phyloP scores from a whole-genome alignment of 495 filamentous ascomycete genomes.

The Hamigera avellanea region DNA sequence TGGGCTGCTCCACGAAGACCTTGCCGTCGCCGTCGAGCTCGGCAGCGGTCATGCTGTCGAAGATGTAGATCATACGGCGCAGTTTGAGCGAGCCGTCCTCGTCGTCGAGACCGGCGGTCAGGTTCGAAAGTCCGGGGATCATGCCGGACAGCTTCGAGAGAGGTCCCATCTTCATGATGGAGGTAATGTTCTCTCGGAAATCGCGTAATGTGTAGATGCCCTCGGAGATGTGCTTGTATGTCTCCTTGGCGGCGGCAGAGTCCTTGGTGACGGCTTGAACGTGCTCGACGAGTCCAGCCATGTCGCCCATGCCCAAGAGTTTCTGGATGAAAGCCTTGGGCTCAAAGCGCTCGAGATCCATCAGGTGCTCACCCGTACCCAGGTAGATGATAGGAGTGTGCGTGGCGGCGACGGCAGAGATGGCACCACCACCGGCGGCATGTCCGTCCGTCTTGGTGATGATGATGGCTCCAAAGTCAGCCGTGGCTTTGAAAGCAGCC shows the following conservation, averaged over 20 bases:
- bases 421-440: conserved; percentile 89
- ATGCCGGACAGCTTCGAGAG: conserved; percentile 96
- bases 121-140: conserved; percentile 87
- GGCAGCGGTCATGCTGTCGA: conserved; percentile 92
- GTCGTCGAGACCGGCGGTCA: conserved; percentile 93
- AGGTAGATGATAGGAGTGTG: conserved; percentile 96
- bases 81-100: conserved; percentile 88
- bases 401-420: conserved; percentile 95
- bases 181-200: conserved; percentile 85
- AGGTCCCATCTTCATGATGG: conserved; percentile 99
- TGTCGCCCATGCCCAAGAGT: conserved; percentile 92
- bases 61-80: conserved; percentile 98
- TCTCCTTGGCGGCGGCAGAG: conserved; percentile 67
- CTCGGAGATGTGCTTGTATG: conserved; percentile 95
- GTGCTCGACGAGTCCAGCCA: conserved; percentile 90
- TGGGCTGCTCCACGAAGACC: conserved; percentile 83
- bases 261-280: conserved; percentile 95
- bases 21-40: conserved; percentile 94
- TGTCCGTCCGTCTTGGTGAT: conserved; percentile 98
- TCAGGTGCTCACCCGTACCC: conserved; percentile 92
- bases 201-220: conserved; percentile 94
- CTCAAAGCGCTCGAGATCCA: conserved; percentile 86
- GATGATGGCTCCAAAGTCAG: conserved; percentile 96
- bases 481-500: conserved; percentile 93
- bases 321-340: conserved; percentile 87